Conservation (phyloP, 2,329 filamentous ascomycete genomes). For the Chalaropsis thielavioides region DNA sequence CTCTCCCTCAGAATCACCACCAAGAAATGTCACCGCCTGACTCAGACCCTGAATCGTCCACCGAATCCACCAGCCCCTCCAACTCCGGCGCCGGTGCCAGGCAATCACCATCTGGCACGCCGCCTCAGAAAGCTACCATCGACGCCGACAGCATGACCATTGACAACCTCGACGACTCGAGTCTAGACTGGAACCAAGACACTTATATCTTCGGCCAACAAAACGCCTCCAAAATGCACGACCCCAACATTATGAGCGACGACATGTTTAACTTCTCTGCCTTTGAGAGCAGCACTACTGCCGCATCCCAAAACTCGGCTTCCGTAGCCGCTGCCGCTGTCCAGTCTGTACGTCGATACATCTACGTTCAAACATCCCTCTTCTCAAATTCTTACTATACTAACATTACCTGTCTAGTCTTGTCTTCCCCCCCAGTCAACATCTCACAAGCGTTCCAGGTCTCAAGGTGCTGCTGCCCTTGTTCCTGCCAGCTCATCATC, state of each 20-base stretch:
- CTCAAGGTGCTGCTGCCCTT: slow-evolving; percentile 7
- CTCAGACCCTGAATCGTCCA: slow-evolving; percentile 17
- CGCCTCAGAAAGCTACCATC: slow-evolving; percentile 11
- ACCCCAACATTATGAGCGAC: slow-evolving; percentile 15
- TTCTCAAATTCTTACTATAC: background rate
- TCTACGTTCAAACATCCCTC: background rate
- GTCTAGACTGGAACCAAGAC: slow-evolving; percentile 10
- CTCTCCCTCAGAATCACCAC: slow-evolving; percentile 12
- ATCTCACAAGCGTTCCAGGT: slow-evolving; percentile 15
- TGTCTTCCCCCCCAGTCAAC: slow-evolving; percentile 12
- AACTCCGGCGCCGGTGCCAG: slow-evolving; percentile 14
- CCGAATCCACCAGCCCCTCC: slow-evolving; percentile 15
- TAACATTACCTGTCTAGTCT: slow-evolving; percentile 5
- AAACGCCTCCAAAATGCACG: slow-evolving; percentile 9
- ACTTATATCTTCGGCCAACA: slow-evolving; percentile 15
- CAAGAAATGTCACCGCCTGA: slow-evolving; percentile 17
- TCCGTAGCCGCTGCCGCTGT: slow-evolving; percentile 6
- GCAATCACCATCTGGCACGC: slow-evolving; percentile 15
- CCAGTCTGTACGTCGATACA: slow-evolving; percentile 12
- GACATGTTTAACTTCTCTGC: slow-evolving; percentile 17
- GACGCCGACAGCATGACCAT: slow-evolving; percentile 10
- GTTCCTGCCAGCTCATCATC: slow-evolving; percentile 8
- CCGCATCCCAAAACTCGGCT: background rate
- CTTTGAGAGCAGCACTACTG: slow-evolving; percentile 10
- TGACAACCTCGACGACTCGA: slow-evolving; percentile 13